These are phyloP conservation scores for Suillus luteus DNA, from an alignment of 768 basidiomycete genomes.

Conservation along the genomic window DNA sequence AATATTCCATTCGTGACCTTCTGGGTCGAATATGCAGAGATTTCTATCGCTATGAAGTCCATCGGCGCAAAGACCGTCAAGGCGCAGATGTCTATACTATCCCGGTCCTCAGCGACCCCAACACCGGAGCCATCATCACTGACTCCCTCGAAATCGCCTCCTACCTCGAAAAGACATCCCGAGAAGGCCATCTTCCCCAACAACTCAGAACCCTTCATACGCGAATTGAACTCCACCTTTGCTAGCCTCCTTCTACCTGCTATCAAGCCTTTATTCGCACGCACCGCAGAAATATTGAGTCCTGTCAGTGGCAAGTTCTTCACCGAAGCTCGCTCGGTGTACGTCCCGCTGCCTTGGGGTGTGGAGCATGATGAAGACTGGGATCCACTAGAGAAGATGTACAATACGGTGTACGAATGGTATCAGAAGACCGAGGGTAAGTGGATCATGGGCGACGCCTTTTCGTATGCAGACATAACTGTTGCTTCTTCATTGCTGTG, in stretches of 20 bases:
- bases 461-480: not conserved
- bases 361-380: not conserved
- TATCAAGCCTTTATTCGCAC: not conserved
- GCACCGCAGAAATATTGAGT: not conserved
- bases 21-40: not conserved
- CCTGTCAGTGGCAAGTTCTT: not conserved
- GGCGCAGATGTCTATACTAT: not conserved
- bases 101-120: not conserved
- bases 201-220: not conserved
- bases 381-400: not conserved
- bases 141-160: not conserved
- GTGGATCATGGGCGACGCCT: not conserved
- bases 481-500: not conserved
- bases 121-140: not conserved
- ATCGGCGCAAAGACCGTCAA: not conserved
- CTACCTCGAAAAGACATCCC: not conserved
- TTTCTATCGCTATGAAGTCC: not conserved
- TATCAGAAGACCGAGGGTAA: not conserved
- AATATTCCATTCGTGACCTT: not conserved
- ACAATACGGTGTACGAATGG: not conserved
- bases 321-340: not conserved
- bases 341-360: not conserved
- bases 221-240: not conserved
- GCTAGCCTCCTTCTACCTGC: not conserved
- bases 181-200: not conserved